A percentile compares a stretch with the other conserved stretches of the same genome.
These are phyloP conservation scores for Didymella exigua DNA, from an alignment of 2,329 filamentous ascomycete genomes.

Conservation along the genomic window DNA sequence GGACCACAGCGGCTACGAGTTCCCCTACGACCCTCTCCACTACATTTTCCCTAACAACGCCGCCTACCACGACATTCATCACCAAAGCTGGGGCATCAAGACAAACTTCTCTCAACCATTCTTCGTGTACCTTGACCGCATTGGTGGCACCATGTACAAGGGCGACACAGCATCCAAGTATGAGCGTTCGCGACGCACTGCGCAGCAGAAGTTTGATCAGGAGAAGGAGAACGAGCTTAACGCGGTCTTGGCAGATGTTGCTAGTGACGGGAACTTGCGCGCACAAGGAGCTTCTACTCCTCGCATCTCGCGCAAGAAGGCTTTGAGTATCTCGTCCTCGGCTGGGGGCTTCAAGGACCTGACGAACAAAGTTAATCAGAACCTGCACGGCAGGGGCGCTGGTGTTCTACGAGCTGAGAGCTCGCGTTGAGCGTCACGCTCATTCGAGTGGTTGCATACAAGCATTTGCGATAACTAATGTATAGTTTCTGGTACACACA, in stretches of 20 bases:
- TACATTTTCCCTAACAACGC: conserved; percentile 93
- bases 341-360: conserved; percentile 52
- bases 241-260: conserved; percentile 18
- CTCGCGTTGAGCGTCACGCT: conserved; percentile 36
- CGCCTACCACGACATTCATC: conserved; percentile 95
- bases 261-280: conserved; percentile 32
- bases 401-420: conserved; percentile 55
- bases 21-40: conserved; percentile 94
- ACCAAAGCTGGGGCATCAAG: conserved; percentile 99
- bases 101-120: conserved; percentile 89
- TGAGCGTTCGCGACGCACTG: conserved; percentile 60
- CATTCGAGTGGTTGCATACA: conserved; percentile 20
- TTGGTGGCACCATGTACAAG: conserved; percentile 82
- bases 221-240: conserved; percentile 48
- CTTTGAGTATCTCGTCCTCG: conserved; percentile 45
- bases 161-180: conserved; percentile 65
- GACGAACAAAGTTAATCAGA: conserved; percentile 53
- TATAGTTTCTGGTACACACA: conserved; percentile 36
- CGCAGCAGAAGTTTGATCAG: conserved; percentile 62
- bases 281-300: conserved; percentile 43
- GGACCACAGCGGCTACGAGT: conserved; percentile 94
- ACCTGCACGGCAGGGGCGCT: conserved; percentile 53
- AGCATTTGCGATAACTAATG: conserved; percentile 38
- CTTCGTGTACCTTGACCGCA: conserved; percentile 92
- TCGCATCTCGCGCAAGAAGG: conserved; percentile 51